Conservation (phyloP, 1,284 basidiomycete species). For the Stygiomarasmius scandens region DNA sequence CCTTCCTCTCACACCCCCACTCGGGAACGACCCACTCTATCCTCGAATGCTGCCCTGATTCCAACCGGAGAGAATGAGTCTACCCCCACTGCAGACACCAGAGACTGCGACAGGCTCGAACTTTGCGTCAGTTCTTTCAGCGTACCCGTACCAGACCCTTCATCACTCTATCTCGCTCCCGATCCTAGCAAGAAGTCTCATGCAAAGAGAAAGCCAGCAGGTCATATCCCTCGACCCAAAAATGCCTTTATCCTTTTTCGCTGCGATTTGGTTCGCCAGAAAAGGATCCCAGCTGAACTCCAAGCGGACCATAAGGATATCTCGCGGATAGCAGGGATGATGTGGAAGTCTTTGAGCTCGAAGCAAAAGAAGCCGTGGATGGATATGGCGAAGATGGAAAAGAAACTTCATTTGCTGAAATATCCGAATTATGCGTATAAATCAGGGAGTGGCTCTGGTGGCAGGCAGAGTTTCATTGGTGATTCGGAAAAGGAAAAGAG, state of each 20-base stretch:
- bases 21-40: background rate
- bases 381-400: slow-evolving; percentile 51
- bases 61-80: background rate
- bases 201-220: slow-evolving; percentile 43
- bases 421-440: slow-evolving; percentile 55
- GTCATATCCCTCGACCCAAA: slow-evolving; percentile 78
- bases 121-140: background rate
- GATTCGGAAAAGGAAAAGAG: background rate
- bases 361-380: slow-evolving; percentile 53
- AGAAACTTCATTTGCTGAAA: slow-evolving; percentile 42
- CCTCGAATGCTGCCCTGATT: background rate
- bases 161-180: background rate
- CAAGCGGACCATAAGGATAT: slow-evolving; percentile 61
- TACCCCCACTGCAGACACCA: background rate
- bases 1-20: too few relatives aligned
- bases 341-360: slow-evolving; percentile 54
- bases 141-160: slow-evolving; percentile 13
- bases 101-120: background rate
- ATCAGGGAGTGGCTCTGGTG: slow-evolving; percentile 2
- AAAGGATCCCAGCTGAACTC: slow-evolving; percentile 43
- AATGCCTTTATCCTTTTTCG: slow-evolving; percentile 91
- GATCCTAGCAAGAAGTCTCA: slow-evolving; percentile 42
- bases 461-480: too few relatives aligned
- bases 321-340: slow-evolving; percentile 54
- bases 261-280: slow-evolving; percentile 56